Evolutionary conservation across 805 yeast species (phyloP).

Genomic region (Monosporozyma aerobia): DNA sequence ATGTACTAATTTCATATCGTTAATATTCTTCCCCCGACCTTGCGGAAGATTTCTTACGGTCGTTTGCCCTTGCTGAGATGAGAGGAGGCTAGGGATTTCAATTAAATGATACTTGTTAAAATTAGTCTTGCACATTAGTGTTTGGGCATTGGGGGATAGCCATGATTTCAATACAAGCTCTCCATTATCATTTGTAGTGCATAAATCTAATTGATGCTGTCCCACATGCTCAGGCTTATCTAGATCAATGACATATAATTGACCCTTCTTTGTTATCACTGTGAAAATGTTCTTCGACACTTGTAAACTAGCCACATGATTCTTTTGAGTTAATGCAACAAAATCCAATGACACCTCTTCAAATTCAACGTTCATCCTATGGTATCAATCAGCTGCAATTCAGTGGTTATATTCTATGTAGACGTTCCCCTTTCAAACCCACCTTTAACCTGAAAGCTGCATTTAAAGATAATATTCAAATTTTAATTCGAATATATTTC

Average conservation of each 20-base stretch:
- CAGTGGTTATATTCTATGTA: background rate
- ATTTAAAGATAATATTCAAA: background rate
- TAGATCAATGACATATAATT: constrained; percentile 55
- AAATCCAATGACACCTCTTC: constrained; percentile 42
- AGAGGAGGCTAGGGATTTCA: background rate
- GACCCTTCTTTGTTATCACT: constrained; percentile 43
- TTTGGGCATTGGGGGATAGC: constrained; percentile 17
- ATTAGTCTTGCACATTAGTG: constrained; percentile 23
- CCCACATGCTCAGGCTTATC: constrained; percentile 54
- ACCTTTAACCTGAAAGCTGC: background rate
- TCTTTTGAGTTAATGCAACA: constrained; percentile 27
- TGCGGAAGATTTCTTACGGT: background rate
- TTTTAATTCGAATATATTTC: background rate
- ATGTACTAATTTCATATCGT: constrained; percentile 15
- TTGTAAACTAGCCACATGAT: constrained; percentile 38
- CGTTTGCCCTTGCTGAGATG: background rate
- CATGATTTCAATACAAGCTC: constrained; percentile 20
- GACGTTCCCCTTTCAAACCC: background rate
- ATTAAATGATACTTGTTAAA: constrained; percentile 24
- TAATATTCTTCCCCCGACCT: background rate
- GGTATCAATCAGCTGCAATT: background rate
- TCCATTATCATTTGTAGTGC: constrained; percentile 6
- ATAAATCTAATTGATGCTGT: constrained; percentile 29
- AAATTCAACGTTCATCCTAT: constrained; percentile 19
- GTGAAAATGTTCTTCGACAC: constrained; percentile 49